These are phyloP conservation scores for Sporisorium reilianum DNA, from an alignment of 1,284 basidiomycete genomes.

Conservation along the genomic window DNA sequence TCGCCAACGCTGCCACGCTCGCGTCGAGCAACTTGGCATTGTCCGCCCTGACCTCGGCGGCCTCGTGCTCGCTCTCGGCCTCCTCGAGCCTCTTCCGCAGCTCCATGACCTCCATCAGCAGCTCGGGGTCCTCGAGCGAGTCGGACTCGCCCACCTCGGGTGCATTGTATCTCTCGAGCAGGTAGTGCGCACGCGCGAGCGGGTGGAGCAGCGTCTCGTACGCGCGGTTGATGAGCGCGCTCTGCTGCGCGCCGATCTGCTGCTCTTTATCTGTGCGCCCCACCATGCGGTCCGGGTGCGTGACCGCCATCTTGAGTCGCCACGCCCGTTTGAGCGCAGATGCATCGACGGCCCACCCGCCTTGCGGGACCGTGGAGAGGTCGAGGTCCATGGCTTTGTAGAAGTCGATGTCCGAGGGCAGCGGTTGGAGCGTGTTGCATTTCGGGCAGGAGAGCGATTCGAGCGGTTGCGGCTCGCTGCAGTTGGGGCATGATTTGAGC, in stretches of 20 bases:
- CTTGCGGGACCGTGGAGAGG: slow-evolving; percentile 26
- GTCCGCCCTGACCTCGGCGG: slow-evolving; percentile 47
- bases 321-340: slow-evolving; percentile 58
- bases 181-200: slow-evolving; percentile 57
- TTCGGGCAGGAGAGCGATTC: slow-evolving; percentile 49
- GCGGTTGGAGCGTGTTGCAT: slow-evolving; percentile 56
- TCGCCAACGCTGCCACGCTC: slow-evolving; percentile 39
- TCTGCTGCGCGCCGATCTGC: slow-evolving; percentile 62
- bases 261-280: slow-evolving; percentile 58
- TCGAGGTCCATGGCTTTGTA: slow-evolving; percentile 61
- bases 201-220: slow-evolving; percentile 66
- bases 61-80: slow-evolving; percentile 55
- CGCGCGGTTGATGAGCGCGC: slow-evolving; percentile 64
- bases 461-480: slow-evolving; percentile 38
- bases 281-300: slow-evolving; percentile 65
- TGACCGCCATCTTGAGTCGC: slow-evolving; percentile 61
- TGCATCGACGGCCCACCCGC: slow-evolving; percentile 60
- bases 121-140: slow-evolving; percentile 60
- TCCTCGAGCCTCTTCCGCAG: slow-evolving; percentile 61
- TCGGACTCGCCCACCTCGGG: slow-evolving; percentile 51
- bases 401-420: slow-evolving; percentile 56
- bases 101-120: slow-evolving; percentile 68
- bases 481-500: slow-evolving; percentile 45
- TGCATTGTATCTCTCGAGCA: slow-evolving; percentile 50
- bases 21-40: slow-evolving; percentile 46